Evolutionary conservation across 2,329 filamentous ascomycete species (phyloP), one percentile per base, ranked within the genome.

Genomic region (Fusarium fracticaudum): DNA sequence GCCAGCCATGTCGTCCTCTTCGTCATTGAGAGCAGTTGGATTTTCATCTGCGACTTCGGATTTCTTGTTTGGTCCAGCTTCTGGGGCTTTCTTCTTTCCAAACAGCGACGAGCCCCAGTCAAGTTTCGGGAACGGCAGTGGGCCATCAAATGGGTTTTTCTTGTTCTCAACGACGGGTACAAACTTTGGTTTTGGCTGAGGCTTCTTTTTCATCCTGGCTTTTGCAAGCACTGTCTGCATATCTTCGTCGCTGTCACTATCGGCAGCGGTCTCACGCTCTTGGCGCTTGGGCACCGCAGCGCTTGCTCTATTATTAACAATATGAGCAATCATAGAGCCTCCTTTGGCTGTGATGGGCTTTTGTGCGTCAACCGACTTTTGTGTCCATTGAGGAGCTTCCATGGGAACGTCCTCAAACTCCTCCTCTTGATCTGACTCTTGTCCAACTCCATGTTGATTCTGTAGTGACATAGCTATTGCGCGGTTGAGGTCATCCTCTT

Each of bases 51-150:
- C 48, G 18, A 59, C 41, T 31, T 79, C 70, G 9, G 76, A 71
- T 12, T 75, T 68, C 41, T 60, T 70, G 10, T 29, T 71, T 26
- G 47, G 53, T 8, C 33, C 60, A n/a, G 31, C 18, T 50, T 77
- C 77, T 15, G 80, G 73, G 2, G 66, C 61, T 12, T 75, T 69
- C 63, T 85, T 86, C 71, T 85, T 86, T 10, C 82, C 83, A 68
- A 91, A 91, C 5, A 91, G 85, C 3, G 87, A 88, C 6, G 89
- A 91, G 59, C 89, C 91, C 86, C 89, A 91, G 50, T 93, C 91
- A 4, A 98, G 87, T 79, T 94, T 96, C 76, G 98, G 95, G 78
- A 99, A 99, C 0, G 96, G 96, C 10, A 99, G 83, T 0, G 95
- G 94, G 0, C 96, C 96, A 73, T 90, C 90, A 78, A 97, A 90